These are phyloP conservation scores for Meredithiella fracta DNA, from an alignment of 2,329 filamentous ascomycete genomes.

Conservation along the genomic window DNA sequence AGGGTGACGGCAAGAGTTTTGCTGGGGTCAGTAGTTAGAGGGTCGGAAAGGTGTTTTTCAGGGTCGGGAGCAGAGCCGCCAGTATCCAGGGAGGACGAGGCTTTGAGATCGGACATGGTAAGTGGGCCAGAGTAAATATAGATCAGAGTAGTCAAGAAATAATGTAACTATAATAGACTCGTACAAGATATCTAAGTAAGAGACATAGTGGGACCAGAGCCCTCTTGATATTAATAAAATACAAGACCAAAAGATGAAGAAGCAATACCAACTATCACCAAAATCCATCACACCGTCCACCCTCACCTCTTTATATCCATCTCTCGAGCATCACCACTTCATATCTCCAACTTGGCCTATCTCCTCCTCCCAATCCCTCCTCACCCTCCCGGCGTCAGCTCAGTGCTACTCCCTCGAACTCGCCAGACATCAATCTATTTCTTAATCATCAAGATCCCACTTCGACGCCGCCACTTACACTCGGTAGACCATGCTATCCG, in stretches of 20 bases:
- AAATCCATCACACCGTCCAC: not conserved
- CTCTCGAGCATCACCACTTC: not conserved
- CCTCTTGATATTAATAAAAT: no score
- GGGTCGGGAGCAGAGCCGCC: not conserved
- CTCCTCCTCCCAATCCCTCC: not conserved
- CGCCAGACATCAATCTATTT: no score
- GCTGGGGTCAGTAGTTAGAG: not conserved
- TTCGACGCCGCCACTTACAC: no score
- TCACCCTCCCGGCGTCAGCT: no score
- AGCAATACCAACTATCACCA: not conserved
- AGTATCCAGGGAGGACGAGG: not conserved
- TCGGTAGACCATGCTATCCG: not conserved
- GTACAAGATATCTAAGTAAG: no score
- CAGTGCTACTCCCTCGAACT: no score
- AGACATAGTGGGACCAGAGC: no score
- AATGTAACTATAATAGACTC: no score
- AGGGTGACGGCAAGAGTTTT: not conserved
- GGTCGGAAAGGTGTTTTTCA: not conserved
- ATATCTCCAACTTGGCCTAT: not conserved
- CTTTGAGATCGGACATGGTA: not conserved
- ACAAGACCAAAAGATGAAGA: no score
- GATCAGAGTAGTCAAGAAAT: no score
- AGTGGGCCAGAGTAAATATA: no score
- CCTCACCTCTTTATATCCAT: not conserved
- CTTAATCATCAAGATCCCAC: no score